These are phyloP conservation scores for Colletotrichum lupini DNA, from an alignment of 2,329 filamentous ascomycete species.

Conservation along the genomic window DNA sequence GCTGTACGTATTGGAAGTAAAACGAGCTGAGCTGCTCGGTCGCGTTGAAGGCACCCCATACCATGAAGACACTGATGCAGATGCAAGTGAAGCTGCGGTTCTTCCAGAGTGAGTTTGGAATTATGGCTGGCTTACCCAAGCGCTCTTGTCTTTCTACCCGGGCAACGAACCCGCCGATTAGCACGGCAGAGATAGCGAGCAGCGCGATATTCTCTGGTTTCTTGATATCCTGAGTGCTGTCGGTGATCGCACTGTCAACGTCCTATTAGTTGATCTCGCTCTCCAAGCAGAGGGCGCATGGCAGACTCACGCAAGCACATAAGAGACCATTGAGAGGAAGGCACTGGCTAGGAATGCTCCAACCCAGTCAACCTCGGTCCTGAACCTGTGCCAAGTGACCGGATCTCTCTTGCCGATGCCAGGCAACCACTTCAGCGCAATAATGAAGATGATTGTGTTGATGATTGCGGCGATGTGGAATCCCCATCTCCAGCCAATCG, in stretches of 20 bases:
- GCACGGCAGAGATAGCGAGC: slow-evolving; percentile 52
- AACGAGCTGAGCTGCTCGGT: slow-evolving; percentile 55
- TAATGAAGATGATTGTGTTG: slow-evolving; percentile 53
- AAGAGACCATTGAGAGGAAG: slow-evolving; percentile 26
- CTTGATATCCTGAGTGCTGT: slow-evolving; percentile 43
- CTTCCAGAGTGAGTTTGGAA: slow-evolving; percentile 68
- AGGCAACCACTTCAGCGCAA: slow-evolving; percentile 53
- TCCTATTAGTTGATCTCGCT: background rate
- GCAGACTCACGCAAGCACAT: slow-evolving; percentile 45
- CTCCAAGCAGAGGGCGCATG: too few relatives aligned
- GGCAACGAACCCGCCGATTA: slow-evolving; percentile 60
- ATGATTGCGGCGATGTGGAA: slow-evolving; percentile 33
- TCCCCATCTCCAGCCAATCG: slow-evolving; percentile 30
- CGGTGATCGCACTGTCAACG: slow-evolving; percentile 14
- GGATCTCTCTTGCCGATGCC: slow-evolving; percentile 57
- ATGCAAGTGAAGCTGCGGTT: slow-evolving; percentile 62
- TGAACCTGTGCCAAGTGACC: slow-evolving; percentile 32
- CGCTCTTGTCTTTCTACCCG: slow-evolving; percentile 66
- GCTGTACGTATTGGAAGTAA: slow-evolving; percentile 58
- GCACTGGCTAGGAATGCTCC: slow-evolving; percentile 25
- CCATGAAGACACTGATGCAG: slow-evolving; percentile 58
- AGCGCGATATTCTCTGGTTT: slow-evolving; percentile 55
- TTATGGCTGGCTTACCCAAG: slow-evolving; percentile 61
- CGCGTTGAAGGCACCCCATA: slow-evolving; percentile 54
- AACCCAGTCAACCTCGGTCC: slow-evolving; percentile 32